phyloP scores from a whole-genome alignment of 176 grass and related monocot species.

The Eremochloa ophiuroides region DNA sequence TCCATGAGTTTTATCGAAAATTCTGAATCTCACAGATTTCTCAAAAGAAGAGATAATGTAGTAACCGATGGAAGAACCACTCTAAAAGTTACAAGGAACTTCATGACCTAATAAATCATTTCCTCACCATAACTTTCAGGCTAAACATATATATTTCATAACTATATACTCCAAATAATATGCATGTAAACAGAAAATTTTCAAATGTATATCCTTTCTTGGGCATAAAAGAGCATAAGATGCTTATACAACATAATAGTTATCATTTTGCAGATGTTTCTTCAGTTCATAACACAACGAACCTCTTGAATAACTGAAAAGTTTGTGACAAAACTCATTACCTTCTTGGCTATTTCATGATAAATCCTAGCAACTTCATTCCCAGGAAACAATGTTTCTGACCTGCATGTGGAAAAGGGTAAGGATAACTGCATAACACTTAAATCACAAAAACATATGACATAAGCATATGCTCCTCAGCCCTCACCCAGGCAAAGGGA shows the following conservation, averaged over 20 bases:
- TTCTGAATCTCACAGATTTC: background rate
- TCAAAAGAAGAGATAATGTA: background rate
- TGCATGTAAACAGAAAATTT: background rate
- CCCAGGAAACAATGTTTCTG: slow-evolving; percentile 73
- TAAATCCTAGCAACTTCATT: slow-evolving; percentile 90
- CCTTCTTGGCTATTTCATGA: slow-evolving; percentile 84
- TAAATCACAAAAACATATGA: background rate
- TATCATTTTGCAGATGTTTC: background rate
- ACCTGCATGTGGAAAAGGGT: slow-evolving; percentile 48
- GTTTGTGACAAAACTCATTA: slow-evolving; percentile 14
- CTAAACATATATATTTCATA: background rate
- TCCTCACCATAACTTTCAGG: background rate
- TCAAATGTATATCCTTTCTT: background rate
- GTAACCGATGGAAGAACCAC: background rate
- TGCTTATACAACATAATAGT: background rate
- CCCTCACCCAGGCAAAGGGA: slow-evolving; percentile 94
- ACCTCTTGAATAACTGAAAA: slow-evolving; percentile 1
- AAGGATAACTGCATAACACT: slow-evolving; percentile 25
- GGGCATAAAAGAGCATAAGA: background rate
- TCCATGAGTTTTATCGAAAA: background rate
- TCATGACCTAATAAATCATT: slow-evolving; percentile 13
- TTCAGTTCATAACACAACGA: background rate
- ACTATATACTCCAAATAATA: background rate
- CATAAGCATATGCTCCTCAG: slow-evolving; percentile 45
- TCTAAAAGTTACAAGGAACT: slow-evolving; percentile 14